Evolutionary conservation across 2,329 filamentous ascomycete genomes (phyloP).

Genomic region (Scleromitrula shiraiana): DNA sequence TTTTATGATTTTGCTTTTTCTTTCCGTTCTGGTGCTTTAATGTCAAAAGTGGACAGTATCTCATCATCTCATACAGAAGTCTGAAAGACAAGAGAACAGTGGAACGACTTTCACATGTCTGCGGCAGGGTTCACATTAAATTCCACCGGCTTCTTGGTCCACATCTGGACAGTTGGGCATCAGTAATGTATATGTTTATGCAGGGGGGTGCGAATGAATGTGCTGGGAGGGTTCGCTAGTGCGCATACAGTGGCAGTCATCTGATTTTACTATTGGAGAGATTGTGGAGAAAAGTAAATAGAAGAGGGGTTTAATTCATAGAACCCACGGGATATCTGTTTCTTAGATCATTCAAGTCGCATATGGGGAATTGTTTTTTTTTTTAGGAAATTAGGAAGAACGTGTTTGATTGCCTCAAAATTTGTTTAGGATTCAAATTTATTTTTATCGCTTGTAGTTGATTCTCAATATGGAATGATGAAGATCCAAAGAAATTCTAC

Average conservation of each 20-base stretch:
- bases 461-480: too few species aligned
- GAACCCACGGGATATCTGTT: background rate
- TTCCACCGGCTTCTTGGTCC: constrained; percentile 2
- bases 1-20: too few species aligned
- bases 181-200: background rate
- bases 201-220: constrained; percentile 10
- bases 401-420: too few species aligned
- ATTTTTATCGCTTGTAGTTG: background rate
- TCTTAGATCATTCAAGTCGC: constrained; percentile 1
- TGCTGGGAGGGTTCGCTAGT: constrained; percentile 3
- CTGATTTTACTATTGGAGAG: constrained; percentile 9
- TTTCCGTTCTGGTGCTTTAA: too few species aligned
- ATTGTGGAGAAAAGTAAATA: background rate
- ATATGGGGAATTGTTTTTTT: too few species aligned
- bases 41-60: too few species aligned
- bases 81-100: background rate
- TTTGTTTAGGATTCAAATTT: too few species aligned
- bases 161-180: constrained; percentile 2
- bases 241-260: constrained; percentile 10
- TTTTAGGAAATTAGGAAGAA: too few species aligned
- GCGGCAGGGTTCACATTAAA: background rate
- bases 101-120: constrained; percentile 6
- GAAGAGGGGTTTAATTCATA: constrained; percentile 3
- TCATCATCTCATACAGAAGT: too few species aligned
- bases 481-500: too few species aligned